Evolutionary conservation across 371 early-diverging fungal genomes (phyloP).

Genomic region (Mycotypha africana): DNA sequence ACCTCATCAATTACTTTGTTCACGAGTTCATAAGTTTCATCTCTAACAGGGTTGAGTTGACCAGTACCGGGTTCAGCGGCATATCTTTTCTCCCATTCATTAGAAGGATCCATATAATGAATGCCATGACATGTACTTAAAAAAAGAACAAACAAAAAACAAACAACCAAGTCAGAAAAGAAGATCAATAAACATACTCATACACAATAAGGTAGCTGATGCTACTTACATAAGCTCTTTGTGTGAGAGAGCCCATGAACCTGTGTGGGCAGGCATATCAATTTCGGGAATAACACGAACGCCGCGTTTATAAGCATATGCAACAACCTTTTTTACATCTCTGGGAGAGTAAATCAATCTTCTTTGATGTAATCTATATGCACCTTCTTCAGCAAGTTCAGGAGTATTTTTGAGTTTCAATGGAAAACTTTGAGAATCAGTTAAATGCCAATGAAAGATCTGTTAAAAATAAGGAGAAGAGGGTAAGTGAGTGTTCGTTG

Average conservation of each 20-base stretch:
- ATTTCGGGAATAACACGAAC: constrained; percentile 70
- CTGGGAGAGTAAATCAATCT: constrained; percentile 54
- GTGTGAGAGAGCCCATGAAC: constrained; percentile 34
- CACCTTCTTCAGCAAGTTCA: constrained; percentile 46
- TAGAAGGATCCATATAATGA: constrained; percentile 31
- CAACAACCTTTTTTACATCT: constrained; percentile 54
- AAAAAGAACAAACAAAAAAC: neutral
- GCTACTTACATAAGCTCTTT: constrained; percentile 38
- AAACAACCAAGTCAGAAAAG: neutral
- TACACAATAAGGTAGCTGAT: neutral
- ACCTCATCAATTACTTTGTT: constrained; percentile 55
- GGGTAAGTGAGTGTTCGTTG: too few species aligned
- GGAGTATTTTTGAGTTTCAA: constrained; percentile 43
- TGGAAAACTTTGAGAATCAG: constrained; percentile 69
- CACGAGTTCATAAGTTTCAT: constrained; percentile 50
- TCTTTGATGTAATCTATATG: constrained; percentile 34
- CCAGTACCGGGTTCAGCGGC: constrained; percentile 72
- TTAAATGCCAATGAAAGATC: constrained; percentile 77
- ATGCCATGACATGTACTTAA: constrained; percentile 32
- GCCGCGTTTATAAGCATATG: constrained; percentile 52
- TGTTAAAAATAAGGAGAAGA: too few species aligned
- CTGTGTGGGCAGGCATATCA: constrained; percentile 80
- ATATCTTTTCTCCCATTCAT: constrained; percentile 44
- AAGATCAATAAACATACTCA: too few species aligned
- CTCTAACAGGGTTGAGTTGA: constrained; percentile 60